These are phyloP conservation scores for Calocybe cyanea DNA, from an alignment of 768 basidiomycete genomes.

Conservation along the genomic window DNA sequence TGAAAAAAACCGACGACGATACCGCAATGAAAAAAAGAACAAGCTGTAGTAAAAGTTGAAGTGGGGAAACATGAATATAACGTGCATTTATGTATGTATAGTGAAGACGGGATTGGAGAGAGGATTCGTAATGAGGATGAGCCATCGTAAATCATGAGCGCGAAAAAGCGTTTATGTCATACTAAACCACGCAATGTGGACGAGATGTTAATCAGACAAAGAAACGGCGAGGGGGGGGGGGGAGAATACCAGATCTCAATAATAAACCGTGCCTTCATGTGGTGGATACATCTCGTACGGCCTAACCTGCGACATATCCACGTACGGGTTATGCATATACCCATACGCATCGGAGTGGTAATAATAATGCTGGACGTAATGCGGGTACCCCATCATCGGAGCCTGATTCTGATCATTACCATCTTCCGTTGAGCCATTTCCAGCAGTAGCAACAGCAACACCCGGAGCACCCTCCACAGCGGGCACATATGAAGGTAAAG, in stretches of 20 bases:
- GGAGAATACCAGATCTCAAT: constrained; percentile 37
- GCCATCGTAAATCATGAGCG: constrained; percentile 8
- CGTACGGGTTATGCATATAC: constrained; percentile 51
- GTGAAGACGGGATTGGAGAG: constrained; percentile 2
- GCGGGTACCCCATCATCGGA: constrained; percentile 53
- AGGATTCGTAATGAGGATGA: neutral
- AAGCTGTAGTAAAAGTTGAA: no score
- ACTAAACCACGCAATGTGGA: constrained; percentile 12
- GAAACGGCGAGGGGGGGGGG: constrained; percentile 15
- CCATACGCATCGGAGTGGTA: constrained; percentile 61
- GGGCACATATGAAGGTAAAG: constrained; percentile 26
- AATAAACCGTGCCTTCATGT: constrained; percentile 55
- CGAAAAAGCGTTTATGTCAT: constrained; percentile 9
- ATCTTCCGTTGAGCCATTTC: constrained; percentile 6
- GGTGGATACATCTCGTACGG: constrained; percentile 66
- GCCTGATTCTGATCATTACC: constrained; percentile 17
- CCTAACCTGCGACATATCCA: constrained; percentile 63
- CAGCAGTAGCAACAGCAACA: no score
- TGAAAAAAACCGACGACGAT: constrained; percentile 17
- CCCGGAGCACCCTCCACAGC: constrained; percentile 29
- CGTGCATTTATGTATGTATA: constrained; percentile 2
- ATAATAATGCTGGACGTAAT: constrained; percentile 67
- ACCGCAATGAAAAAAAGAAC: constrained; percentile 3
- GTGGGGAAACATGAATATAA: neutral
- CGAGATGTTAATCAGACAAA: constrained; percentile 2